Percentiles rank a stretch among this genome's conserved stretches.
Evolutionary conservation across 2,329 filamentous ascomycete genomes (phyloP).

Genomic region (Alternaria viburni): DNA sequence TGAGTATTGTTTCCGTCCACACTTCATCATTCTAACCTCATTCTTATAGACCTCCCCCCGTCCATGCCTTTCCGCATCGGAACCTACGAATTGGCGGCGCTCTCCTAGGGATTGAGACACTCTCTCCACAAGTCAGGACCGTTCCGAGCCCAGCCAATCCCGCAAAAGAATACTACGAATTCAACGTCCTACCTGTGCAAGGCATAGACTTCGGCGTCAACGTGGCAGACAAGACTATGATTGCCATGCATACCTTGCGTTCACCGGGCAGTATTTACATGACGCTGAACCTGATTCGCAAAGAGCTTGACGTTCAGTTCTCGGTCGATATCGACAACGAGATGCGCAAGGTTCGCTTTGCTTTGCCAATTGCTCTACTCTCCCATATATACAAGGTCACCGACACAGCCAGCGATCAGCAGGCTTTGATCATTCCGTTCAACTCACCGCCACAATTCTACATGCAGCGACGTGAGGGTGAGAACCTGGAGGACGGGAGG

Average conservation of each 20-base stretch:
- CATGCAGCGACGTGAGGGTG: constrained; percentile 36
- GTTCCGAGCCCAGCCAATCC: constrained; percentile 33
- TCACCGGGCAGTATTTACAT: constrained; percentile 40
- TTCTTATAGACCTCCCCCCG: constrained; percentile 21
- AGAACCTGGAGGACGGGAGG: constrained; percentile 8
- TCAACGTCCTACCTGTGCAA: constrained; percentile 41
- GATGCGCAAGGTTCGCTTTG: constrained; percentile 49
- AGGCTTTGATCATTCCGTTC: constrained; percentile 43
- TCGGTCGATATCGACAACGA: constrained; percentile 32
- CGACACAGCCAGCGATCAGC: not conserved
- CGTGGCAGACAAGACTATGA: constrained; percentile 61
- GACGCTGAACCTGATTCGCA: constrained; percentile 52
- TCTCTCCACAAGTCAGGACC: not conserved
- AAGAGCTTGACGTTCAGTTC: constrained; percentile 56
- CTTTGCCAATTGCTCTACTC: constrained; percentile 55
- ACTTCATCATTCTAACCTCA: no score
- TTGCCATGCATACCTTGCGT: constrained; percentile 61
- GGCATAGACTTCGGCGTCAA: constrained; percentile 69
- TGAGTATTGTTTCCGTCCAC: constrained; percentile 6
- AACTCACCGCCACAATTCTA: constrained; percentile 53
- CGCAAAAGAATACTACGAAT: constrained; percentile 29
- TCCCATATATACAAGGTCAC: constrained; percentile 46
- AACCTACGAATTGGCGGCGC: constrained; percentile 10
- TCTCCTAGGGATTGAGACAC: constrained; percentile 11
- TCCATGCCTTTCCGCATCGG: constrained; percentile 5